Conservation (phyloP, 2,329 filamentous ascomycete species). For the Zalaria obscura region DNA sequence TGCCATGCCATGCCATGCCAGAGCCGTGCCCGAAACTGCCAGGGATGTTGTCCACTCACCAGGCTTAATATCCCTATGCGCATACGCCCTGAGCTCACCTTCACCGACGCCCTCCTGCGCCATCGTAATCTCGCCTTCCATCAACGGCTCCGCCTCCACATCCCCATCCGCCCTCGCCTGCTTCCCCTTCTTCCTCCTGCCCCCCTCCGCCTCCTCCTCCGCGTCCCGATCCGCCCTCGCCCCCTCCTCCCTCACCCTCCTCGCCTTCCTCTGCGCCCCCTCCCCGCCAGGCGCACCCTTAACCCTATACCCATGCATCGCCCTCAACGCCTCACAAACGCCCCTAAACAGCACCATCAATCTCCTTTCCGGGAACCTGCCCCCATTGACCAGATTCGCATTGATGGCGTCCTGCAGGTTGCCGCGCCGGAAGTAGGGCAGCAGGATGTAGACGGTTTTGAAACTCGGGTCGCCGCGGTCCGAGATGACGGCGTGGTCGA, state of each 20-base stretch:
- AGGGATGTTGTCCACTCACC: constrained; percentile 39
- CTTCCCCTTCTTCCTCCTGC: constrained; percentile 18
- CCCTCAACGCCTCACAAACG: constrained; percentile 72
- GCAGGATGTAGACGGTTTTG: constrained; percentile 92
- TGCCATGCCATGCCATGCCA: neutral
- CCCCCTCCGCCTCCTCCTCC: constrained; percentile 27
- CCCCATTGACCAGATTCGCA: constrained; percentile 92
- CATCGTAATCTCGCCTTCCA: constrained; percentile 61
- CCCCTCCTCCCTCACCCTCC: constrained; percentile 39
- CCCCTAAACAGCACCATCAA: constrained; percentile 86
- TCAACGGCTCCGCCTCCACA: constrained; percentile 67
- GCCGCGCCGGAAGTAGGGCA: constrained; percentile 88
- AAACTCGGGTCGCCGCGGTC: constrained; percentile 52
- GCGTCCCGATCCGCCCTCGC: constrained; percentile 37
- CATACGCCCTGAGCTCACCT: constrained; percentile 64
- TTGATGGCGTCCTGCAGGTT: constrained; percentile 98
- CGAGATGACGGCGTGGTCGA: constrained; percentile 69
- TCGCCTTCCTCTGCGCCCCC: constrained; percentile 37
- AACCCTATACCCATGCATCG: constrained; percentile 81
- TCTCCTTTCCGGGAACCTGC: constrained; percentile 71
- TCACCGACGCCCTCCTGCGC: constrained; percentile 54
- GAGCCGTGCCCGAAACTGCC: neutral
- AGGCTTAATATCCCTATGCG: constrained; percentile 94
- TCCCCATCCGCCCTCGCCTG: constrained; percentile 44
- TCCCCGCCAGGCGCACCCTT: constrained; percentile 39